Conservation (phyloP, 2,329 filamentous ascomycete genomes). For the Penicillium sp. region DNA sequence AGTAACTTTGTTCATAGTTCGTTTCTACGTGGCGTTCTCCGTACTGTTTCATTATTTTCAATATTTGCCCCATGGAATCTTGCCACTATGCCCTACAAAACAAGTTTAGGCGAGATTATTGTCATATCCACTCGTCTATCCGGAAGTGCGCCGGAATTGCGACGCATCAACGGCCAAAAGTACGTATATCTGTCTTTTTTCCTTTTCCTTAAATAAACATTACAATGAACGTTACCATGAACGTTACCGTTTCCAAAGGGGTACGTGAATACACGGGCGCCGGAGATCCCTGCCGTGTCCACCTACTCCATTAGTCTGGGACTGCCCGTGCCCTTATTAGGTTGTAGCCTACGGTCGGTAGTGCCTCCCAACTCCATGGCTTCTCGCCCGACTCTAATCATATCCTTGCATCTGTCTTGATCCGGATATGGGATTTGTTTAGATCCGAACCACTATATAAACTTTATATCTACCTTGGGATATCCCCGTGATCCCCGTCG, state of each 20-base stretch:
- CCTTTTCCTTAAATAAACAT: neutral
- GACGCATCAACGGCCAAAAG: conserved; percentile 1
- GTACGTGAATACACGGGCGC: conserved; percentile 12
- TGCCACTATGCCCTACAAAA: neutral
- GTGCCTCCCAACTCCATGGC: conserved; percentile 1
- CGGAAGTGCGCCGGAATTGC: neutral
- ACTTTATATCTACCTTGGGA: neutral
- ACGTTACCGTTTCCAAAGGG: neutral
- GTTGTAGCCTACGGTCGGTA: neutral
- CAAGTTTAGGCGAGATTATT: neutral
- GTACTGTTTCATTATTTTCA: neutral
- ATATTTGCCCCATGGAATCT: neutral
- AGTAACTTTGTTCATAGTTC: neutral
- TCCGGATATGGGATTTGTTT: neutral
- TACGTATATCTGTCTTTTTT: neutral
- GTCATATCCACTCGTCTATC: neutral
- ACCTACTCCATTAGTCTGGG: conserved; percentile 16
- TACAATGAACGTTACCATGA: too few species aligned
- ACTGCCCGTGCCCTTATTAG: conserved; percentile 11
- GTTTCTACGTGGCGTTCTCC: neutral
- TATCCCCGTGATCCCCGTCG: neutral
- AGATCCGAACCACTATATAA: neutral
- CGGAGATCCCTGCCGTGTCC: conserved; percentile 18
- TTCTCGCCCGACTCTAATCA: neutral
- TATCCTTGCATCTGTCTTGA: neutral